A percentile compares a stretch with the other conserved stretches of the same genome.
phyloP scores from a whole-genome alignment of 75 land plant genomes.

The Selaginella moellendorffii region DNA sequence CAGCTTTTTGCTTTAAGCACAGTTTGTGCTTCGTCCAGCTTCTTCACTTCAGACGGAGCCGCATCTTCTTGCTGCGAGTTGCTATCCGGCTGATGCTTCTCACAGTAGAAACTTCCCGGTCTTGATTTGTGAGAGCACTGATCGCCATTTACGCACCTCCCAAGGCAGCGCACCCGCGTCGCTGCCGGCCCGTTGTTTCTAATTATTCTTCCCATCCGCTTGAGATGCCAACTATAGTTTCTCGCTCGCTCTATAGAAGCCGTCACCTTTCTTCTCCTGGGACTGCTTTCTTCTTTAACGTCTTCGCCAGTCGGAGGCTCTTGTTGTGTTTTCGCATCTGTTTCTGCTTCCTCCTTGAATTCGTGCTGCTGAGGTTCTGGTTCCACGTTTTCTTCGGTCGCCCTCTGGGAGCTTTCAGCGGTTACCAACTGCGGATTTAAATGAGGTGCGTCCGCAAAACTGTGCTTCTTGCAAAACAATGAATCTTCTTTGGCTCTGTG shows the following conservation, averaged over 20 bases:
- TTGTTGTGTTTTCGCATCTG: not conserved
- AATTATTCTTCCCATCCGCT: conserved; percentile 13
- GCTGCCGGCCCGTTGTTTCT: not conserved
- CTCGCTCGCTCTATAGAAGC: conserved; percentile 6
- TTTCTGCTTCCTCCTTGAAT: not conserved
- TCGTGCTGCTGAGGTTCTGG: conserved; percentile 5
- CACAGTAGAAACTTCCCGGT: conserved; percentile 58
- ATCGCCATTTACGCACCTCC: conserved; percentile 23
- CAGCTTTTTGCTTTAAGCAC: not conserved
- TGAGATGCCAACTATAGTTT: conserved; percentile 11
- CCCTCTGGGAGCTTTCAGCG: too few species aligned
- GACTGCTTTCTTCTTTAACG: conserved; percentile 21
- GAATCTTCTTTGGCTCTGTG: conserved; percentile 57
- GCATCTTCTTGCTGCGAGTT: conserved; percentile 19
- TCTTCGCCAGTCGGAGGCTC: conserved; percentile 9
- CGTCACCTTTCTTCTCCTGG: not conserved
- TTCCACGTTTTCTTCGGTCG: too few species aligned
- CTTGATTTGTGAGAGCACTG: conserved; percentile 60
- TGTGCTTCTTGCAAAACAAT: conserved; percentile 63
- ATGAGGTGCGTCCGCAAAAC: conserved; percentile 3
- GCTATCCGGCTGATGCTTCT: conserved; percentile 53
- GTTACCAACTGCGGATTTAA: too few species aligned
- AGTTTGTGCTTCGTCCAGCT: not conserved
- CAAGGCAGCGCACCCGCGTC: conserved; percentile 26
- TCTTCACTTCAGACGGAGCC: not conserved